Conservation (phyloP, 768 basidiomycete species). For the Rhodotorula taiwanensis region DNA sequence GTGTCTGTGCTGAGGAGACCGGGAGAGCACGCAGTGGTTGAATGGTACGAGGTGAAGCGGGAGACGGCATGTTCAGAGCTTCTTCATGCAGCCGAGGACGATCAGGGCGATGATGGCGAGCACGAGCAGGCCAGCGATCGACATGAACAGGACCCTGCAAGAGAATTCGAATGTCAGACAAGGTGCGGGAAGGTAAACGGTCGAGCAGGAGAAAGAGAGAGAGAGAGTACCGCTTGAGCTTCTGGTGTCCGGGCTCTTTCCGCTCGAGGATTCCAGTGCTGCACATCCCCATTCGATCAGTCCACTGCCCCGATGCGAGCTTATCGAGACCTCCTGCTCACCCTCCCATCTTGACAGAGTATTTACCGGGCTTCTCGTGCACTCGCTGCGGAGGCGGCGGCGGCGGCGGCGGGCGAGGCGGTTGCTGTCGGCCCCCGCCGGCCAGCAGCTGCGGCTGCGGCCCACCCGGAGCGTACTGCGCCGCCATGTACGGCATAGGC, state of each 20-base stretch:
- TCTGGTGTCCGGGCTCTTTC: neutral
- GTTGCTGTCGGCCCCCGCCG: too few relatives aligned
- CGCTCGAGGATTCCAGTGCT: neutral
- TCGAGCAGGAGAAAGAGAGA: neutral
- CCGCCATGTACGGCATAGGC: too few relatives aligned
- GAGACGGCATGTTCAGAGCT: too few relatives aligned
- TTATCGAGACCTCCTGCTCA: neutral
- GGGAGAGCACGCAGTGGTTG: too few relatives aligned
- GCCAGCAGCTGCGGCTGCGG: too few relatives aligned
- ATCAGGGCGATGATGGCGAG: conserved; percentile 20
- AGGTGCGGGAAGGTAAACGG: neutral
- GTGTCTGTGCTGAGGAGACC: too few relatives aligned
- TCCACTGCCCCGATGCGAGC: neutral
- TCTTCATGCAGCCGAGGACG: conserved; percentile 20
- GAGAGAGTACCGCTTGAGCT: conserved; percentile 3
- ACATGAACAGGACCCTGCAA: conserved; percentile 18
- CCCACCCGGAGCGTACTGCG: neutral
- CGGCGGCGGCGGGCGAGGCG: too few relatives aligned
- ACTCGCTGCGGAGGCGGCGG: too few relatives aligned
- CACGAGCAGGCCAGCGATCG: conserved; percentile 12
- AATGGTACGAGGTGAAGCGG: too few relatives aligned
- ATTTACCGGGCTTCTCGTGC: neutral
- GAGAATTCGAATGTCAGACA: neutral
- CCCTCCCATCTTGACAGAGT: neutral
- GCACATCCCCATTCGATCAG: neutral